Evolutionary conservation across 805 yeast species (phyloP).

Genomic region (Wickerhamomyces hampshirensis): DNA sequence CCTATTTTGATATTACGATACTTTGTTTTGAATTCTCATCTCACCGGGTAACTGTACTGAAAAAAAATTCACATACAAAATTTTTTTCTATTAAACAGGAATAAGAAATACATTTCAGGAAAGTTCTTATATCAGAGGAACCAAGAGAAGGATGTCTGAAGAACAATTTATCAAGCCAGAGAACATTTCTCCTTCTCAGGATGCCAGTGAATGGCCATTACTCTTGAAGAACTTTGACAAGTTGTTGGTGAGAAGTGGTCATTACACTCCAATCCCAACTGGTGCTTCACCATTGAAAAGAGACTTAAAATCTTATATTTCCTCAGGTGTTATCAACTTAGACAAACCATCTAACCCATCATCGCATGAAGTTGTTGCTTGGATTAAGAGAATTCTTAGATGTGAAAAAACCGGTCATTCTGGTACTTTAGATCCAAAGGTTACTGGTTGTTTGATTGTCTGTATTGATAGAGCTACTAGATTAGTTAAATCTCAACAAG

Average conservation of each 20-base stretch:
- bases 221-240: slow-evolving; percentile 91
- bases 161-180: slow-evolving; percentile 88
- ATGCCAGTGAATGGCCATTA: slow-evolving; percentile 94
- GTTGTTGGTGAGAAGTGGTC: slow-evolving; percentile 90
- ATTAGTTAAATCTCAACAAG: slow-evolving; percentile 97
- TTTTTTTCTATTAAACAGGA: slow-evolving; percentile 9
- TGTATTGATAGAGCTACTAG: slow-evolving; percentile 98
- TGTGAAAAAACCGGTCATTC: slow-evolving; percentile 98
- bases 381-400: slow-evolving; percentile 95
- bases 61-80: slow-evolving; percentile 3
- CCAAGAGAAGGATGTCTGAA: slow-evolving; percentile 42
- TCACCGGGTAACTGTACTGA: slow-evolving; percentile 5
- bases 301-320: slow-evolving; percentile 83
- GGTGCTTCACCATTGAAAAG: slow-evolving; percentile 94
- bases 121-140: not conserved
- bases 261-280: slow-evolving; percentile 94
- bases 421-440: slow-evolving; percentile 98
- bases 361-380: slow-evolving; percentile 98
- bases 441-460: slow-evolving; percentile 97
- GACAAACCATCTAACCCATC: slow-evolving; percentile 99
- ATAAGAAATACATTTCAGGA: not conserved
- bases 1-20: too few species aligned
- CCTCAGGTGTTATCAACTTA: slow-evolving; percentile 94
- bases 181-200: slow-evolving; percentile 67
- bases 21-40: not conserved